A percentile compares a stretch with the other conserved stretches of the same genome.
Conservation (phyloP, 2,329 filamentous ascomycete species). For the Cladophialophora psammophila region DNA sequence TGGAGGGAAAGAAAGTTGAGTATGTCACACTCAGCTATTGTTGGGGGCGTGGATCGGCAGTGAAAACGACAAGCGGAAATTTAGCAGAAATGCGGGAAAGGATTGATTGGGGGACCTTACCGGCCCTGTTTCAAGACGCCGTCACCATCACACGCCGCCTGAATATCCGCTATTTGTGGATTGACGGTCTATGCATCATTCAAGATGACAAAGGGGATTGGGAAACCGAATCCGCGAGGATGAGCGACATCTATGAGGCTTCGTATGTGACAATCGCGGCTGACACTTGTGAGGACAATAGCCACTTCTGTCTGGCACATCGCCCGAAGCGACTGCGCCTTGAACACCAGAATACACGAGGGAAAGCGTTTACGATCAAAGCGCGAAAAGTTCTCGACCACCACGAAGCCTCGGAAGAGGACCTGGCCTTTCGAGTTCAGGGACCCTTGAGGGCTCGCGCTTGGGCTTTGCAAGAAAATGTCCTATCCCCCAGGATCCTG, state of each 20-base stretch:
- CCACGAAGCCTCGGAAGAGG: neutral
- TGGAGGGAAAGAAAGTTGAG: neutral
- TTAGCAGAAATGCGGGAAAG: neutral
- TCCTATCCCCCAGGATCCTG: neutral
- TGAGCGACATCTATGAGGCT: slow-evolving; percentile 31
- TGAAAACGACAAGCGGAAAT: slow-evolving; percentile 5
- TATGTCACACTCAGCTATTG: slow-evolving; percentile 8
- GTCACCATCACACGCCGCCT: slow-evolving; percentile 41
- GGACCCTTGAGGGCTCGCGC: neutral
- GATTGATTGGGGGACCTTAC: slow-evolving; percentile 10
- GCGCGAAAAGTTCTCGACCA: neutral
- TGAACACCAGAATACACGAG: neutral
- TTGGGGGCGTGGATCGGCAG: slow-evolving; percentile 1
- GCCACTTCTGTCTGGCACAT: neutral
- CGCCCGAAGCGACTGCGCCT: neutral
- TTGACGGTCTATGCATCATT: slow-evolving; percentile 46
- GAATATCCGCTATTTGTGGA: slow-evolving; percentile 43
- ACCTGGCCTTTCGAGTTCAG: neutral
- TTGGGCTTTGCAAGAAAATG: neutral
- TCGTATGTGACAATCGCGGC: neutral
- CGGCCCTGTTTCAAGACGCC: slow-evolving; percentile 41
- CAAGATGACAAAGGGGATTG: slow-evolving; percentile 43
- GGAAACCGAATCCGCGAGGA: slow-evolving; percentile 28
- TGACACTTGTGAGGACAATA: neutral
- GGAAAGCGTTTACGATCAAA: neutral